phyloP scores from a whole-genome alignment of 2,329 filamentous ascomycete species.

The Nothophaeocryptopus gaeumannii region DNA sequence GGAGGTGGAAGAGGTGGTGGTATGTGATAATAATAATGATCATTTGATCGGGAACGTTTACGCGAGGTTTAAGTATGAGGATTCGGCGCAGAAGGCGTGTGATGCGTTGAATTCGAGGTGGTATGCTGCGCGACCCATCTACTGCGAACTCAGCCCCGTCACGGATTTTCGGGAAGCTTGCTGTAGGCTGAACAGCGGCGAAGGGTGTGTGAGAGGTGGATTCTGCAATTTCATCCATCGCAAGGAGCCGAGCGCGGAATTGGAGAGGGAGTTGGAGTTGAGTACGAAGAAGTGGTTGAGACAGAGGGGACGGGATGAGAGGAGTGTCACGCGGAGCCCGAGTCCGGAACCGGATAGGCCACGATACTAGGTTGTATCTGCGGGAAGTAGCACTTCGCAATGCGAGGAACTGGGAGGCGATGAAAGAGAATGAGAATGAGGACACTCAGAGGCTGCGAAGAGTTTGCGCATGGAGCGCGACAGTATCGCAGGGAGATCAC shows the following conservation, averaged over 20 bases:
- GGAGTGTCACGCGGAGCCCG: conserved; percentile 77
- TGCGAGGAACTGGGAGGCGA: background rate
- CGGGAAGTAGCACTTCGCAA: background rate
- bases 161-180: conserved; percentile 98
- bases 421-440: background rate
- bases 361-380: conserved; percentile 40
- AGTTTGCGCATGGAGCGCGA: background rate
- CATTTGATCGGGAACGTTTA: conserved; percentile 99
- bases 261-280: conserved; percentile 83
- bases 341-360: conserved; percentile 79
- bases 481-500: background rate
- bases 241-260: conserved; percentile 86
- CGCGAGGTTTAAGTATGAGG: conserved; percentile 99
- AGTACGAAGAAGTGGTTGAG: conserved; percentile 96
- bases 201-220: conserved; percentile 91
- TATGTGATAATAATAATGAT: conserved; percentile 99
- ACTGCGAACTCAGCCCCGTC: conserved; percentile 94
- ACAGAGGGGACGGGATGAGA: conserved; percentile 75
- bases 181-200: conserved; percentile 88
- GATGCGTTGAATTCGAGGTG: conserved; percentile 91
- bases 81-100: conserved; percentile 87
- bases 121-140: conserved; percentile 96
- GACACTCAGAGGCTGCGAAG: background rate
- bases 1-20: conserved; percentile 93
- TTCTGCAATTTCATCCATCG: conserved; percentile 99